A percentile compares a stretch with the other conserved stretches of the same genome.
phyloP scores from a whole-genome alignment of 352 stramenopile genomes.

The Phytophthora ramorum region DNA sequence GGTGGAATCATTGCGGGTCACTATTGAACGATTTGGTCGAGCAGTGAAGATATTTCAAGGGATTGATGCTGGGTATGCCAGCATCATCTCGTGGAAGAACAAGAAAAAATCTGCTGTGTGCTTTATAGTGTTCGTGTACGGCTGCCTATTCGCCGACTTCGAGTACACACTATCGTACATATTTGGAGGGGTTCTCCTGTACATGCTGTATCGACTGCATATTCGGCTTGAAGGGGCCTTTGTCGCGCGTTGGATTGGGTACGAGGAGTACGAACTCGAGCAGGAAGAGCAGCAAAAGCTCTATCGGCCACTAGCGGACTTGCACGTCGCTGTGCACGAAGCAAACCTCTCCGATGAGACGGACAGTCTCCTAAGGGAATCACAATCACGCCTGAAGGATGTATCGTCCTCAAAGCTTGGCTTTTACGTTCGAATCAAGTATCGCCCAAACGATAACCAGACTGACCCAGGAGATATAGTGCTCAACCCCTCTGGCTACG shows the following conservation, averaged over 20 bases:
- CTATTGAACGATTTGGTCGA: slow-evolving; percentile 76
- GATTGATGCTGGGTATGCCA: slow-evolving; percentile 76
- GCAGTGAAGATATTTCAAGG: slow-evolving; percentile 76
- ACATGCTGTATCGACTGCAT: slow-evolving; percentile 84
- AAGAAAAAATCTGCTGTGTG: slow-evolving; percentile 77
- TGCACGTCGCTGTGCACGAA: slow-evolving; percentile 80
- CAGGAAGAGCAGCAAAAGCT: slow-evolving; percentile 79
- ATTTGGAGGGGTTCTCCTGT: slow-evolving; percentile 63
- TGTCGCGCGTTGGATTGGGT: slow-evolving; percentile 78
- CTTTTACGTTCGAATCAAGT: slow-evolving; percentile 81
- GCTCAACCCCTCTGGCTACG: slow-evolving; percentile 71
- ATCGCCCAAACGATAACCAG: slow-evolving; percentile 80
- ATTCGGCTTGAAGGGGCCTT: slow-evolving; percentile 71
- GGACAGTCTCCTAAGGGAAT: slow-evolving; percentile 63
- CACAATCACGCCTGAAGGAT: slow-evolving; percentile 69
- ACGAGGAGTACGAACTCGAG: slow-evolving; percentile 76
- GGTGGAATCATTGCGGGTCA: slow-evolving; percentile 77
- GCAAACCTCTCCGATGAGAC: slow-evolving; percentile 60
- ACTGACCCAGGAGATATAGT: slow-evolving; percentile 56
- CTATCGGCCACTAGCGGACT: slow-evolving; percentile 73
- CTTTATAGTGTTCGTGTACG: slow-evolving; percentile 65
- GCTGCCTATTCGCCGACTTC: slow-evolving; percentile 75
- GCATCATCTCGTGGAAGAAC: slow-evolving; percentile 90
- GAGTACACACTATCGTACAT: slow-evolving; percentile 81
- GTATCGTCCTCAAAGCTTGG: slow-evolving; percentile 64